phyloP scores from a whole-genome alignment of 306 rosid species.

The Acacia confusa region DNA sequence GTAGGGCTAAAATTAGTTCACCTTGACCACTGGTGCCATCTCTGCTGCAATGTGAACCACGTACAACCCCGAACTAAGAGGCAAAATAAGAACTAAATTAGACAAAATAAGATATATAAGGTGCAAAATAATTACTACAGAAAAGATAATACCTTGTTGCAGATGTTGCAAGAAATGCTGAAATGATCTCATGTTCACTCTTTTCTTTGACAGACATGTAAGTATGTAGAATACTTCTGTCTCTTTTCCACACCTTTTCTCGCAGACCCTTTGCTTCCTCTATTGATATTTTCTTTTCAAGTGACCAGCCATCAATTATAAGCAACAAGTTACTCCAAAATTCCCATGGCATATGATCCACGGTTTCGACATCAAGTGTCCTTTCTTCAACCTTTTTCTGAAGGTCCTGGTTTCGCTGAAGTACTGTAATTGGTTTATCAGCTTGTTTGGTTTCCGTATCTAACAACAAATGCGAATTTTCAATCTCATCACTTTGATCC shows the following conservation, averaged over 20 bases:
- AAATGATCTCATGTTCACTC: slow-evolving; percentile 58
- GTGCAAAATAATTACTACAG: slow-evolving; percentile 13
- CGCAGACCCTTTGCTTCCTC: slow-evolving; percentile 72
- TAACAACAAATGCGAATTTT: slow-evolving; percentile 54
- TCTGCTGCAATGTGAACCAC: slow-evolving; percentile 92
- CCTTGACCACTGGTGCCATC: slow-evolving; percentile 99
- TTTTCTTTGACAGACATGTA: slow-evolving; percentile 63
- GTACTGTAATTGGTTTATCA: slow-evolving; percentile 59
- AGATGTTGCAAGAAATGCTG: slow-evolving; percentile 64
- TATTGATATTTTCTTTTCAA: slow-evolving; percentile 71
- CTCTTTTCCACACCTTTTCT: slow-evolving; percentile 80
- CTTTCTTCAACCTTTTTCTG: slow-evolving; percentile 37
- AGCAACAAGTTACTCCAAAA: slow-evolving; percentile 88
- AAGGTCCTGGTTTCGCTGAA: slow-evolving; percentile 21
- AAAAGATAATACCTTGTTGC: slow-evolving; percentile 55
- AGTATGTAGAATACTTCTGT: slow-evolving; percentile 51
- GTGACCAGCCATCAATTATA: slow-evolving; percentile 85
- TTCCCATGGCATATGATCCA: slow-evolving; percentile 85
- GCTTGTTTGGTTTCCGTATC: slow-evolving; percentile 71
- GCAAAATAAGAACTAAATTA: slow-evolving; percentile 42
- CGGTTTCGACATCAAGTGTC: slow-evolving; percentile 55
- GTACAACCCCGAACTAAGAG: slow-evolving; percentile 73
- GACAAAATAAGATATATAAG: slow-evolving; percentile 31
- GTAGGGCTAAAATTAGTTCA: slow-evolving; percentile 34
- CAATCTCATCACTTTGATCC: slow-evolving; percentile 59